phyloP scores from a whole-genome alignment of 2,329 filamentous ascomycete genomes.

The Apiospora hydei region DNA sequence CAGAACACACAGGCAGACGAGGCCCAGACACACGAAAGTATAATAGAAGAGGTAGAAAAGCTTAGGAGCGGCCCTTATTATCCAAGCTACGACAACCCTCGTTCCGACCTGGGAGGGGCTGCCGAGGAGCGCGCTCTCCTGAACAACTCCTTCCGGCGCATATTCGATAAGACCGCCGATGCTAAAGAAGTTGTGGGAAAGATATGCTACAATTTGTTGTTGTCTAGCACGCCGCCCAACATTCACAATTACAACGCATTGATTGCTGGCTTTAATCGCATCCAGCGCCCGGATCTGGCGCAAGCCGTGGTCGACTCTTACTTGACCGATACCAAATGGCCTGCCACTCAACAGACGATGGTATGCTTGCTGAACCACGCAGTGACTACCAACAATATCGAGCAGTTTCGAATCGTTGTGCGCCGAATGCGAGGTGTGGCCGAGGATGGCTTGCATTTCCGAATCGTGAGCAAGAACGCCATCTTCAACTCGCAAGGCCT shows the following conservation, averaged over 20 bases:
- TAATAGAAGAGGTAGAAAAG: slow-evolving; percentile 32
- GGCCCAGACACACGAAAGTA: slow-evolving; percentile 24
- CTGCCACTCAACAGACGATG: slow-evolving; percentile 57
- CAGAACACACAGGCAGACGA: slow-evolving; percentile 8
- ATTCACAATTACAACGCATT: slow-evolving; percentile 76
- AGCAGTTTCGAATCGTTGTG: slow-evolving; percentile 53
- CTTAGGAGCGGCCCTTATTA: slow-evolving; percentile 30
- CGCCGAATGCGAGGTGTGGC: slow-evolving; percentile 53
- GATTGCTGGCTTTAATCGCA: slow-evolving; percentile 67
- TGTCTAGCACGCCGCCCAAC: slow-evolving; percentile 66
- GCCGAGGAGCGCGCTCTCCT: slow-evolving; percentile 32
- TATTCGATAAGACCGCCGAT: slow-evolving; percentile 36
- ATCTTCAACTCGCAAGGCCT: slow-evolving; percentile 35
- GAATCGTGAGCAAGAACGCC: slow-evolving; percentile 41
- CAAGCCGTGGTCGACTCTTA: slow-evolving; percentile 62
- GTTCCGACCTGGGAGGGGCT: slow-evolving; percentile 27
- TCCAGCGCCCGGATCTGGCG: slow-evolving; percentile 57
- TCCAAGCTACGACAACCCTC: slow-evolving; percentile 37
- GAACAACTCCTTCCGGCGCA: slow-evolving; percentile 37
- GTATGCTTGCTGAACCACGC: slow-evolving; percentile 60
- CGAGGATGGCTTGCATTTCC: slow-evolving; percentile 40
- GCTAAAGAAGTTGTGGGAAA: slow-evolving; percentile 46
- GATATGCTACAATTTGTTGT: slow-evolving; percentile 72
- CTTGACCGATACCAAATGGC: slow-evolving; percentile 50
- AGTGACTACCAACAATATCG: slow-evolving; percentile 48